Base-by-base conservation (phyloP, 2,329 filamentous ascomycete species). In the Colletotrichum eremochloae region DNA sequence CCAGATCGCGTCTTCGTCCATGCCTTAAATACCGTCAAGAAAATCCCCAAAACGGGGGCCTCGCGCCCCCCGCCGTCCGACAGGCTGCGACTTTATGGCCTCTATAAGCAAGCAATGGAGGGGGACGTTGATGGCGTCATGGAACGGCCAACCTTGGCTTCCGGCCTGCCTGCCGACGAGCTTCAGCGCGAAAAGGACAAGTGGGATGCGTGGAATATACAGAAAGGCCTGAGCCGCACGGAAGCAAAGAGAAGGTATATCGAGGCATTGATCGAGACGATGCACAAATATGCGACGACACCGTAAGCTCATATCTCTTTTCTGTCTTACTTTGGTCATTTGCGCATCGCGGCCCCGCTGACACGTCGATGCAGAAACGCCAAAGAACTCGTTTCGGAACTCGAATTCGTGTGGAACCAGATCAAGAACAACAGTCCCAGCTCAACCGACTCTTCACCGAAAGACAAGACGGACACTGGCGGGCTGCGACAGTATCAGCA, bases 331-430 rank as follows among this genome's bases (percentile, higher is more conserved):
- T 14, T 20, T 8, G 29, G 31, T 9, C 48, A 24, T 48, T 33
- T 48, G 58, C 60, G 52, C 46, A 71, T 63, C 20, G 48, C 42
- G 61, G 31, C 31, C 53, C 53, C 55, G 38, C 70, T 72, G 61
- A 72, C 55, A 61, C 70, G 46, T 48, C 46, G 40, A 29, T 20
- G 29, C 75, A 91, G 89, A 61, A 95, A 97, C 80, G 94, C 94
- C 9, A 89, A 92, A 72, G 95, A 97, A 82, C 87, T 99, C 50
- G 95, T 98, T 48, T 88, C 91, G 12, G 96, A 99, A 82, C 89
- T 99, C n/a, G 96, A 99, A 83, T 99, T 98, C 78, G 96, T 99
- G 50, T 99, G 96, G 96, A 95, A 98, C 77, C 96, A 98, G 81
- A 96, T 99, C 77, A 97, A 96, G 82, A 93, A 92, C 76, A 98